Conservation (phyloP, 2,329 filamentous ascomycete genomes). For the Acrocalymma vagum region DNA sequence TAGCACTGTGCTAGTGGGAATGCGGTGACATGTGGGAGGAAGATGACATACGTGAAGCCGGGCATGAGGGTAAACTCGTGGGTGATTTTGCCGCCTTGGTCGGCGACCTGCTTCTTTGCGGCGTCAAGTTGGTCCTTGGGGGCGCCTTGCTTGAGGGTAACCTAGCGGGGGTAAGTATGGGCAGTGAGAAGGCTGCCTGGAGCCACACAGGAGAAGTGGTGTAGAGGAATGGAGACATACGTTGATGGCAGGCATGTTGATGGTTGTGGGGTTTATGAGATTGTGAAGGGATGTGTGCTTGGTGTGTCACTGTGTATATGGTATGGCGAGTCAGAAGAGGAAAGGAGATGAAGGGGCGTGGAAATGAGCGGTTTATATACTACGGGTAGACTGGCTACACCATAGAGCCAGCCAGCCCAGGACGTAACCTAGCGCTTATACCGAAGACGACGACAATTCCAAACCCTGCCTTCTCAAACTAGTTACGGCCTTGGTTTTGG, state of each 20-base stretch:
- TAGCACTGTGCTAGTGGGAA: slow-evolving; percentile 2
- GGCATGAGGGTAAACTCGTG: slow-evolving; percentile 90
- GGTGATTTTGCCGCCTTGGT: slow-evolving; percentile 83
- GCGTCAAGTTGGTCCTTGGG: slow-evolving; percentile 74
- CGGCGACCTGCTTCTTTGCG: slow-evolving; percentile 76
- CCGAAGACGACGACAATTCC: slow-evolving; percentile 1
- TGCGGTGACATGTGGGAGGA: neutral
- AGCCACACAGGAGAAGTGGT: neutral
- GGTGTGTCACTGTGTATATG: slow-evolving; percentile 1
- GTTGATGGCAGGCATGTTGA: slow-evolving; percentile 49
- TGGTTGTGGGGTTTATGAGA: slow-evolving; percentile 9
- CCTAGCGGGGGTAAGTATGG: slow-evolving; percentile 59
- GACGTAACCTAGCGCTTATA: no score
- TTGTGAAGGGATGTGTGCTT: slow-evolving; percentile 4
- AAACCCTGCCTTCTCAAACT: slow-evolving; percentile 10
- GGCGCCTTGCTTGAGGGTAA: slow-evolving; percentile 79
- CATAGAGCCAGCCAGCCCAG: slow-evolving; percentile 2
- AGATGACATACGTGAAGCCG: slow-evolving; percentile 81
- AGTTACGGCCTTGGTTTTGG: slow-evolving; percentile 35
- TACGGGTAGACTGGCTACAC: neutral
- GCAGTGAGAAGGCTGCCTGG: neutral
- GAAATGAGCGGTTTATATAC: slow-evolving; percentile 35
- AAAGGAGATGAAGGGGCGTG: slow-evolving; percentile 21
- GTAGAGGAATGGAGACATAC: slow-evolving; percentile 25
- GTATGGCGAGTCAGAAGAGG: slow-evolving; percentile 16